Evolutionary conservation across 2,329 filamentous ascomycete species (phyloP), one percentile per base, ranked within the genome.

Genomic region (Plectosphaerella cucumerina): DNA sequence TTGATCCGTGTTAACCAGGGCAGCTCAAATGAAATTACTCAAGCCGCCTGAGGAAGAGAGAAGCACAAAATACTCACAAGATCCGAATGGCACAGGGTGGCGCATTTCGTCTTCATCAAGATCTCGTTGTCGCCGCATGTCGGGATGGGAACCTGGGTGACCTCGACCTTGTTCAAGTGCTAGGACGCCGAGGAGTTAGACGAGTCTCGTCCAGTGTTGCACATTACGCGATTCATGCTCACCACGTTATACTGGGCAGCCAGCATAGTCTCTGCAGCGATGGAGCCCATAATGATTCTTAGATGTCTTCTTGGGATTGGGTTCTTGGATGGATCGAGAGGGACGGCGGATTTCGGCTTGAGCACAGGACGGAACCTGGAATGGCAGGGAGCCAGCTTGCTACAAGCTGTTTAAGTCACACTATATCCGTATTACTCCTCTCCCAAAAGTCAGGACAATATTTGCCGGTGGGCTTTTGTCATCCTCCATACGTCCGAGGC

Each of bases 101-200:
- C 39, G 18, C 39, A 42, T 11, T 42, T 48, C 5, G 53, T 54
- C 50, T 57, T 56, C 45, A 56, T 52, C 8, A 57, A 33, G 18
- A 57, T 48, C 44, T 57, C 53, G 22, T 55, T 49, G 15, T 53
- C 48, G n/a, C 42, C 22, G 10, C 49, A 50, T 22, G 34, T 35
- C 1, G 56, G 56, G 20, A 57, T 51, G 4, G 51, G 51, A 8
- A 57, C 35, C n/a, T 50, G 39, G 47, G 56, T 57, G 22, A 57
- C 50, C 37, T 57, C 50, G 22, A 56, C 41, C 35, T 54, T 45
- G 45, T 53, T 53, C 15, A 39, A 48, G 22, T 34, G 26, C 52
- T 53, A n/a, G 26, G 22, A 42, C 17, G 17, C 39, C n/a, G 39
- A 18, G 35, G 5, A 18, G 35, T 37, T 8, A 37, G 35, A 37